Base-by-base conservation (phyloP, 257 asterid species). In the Handroanthus guayacan region DNA sequence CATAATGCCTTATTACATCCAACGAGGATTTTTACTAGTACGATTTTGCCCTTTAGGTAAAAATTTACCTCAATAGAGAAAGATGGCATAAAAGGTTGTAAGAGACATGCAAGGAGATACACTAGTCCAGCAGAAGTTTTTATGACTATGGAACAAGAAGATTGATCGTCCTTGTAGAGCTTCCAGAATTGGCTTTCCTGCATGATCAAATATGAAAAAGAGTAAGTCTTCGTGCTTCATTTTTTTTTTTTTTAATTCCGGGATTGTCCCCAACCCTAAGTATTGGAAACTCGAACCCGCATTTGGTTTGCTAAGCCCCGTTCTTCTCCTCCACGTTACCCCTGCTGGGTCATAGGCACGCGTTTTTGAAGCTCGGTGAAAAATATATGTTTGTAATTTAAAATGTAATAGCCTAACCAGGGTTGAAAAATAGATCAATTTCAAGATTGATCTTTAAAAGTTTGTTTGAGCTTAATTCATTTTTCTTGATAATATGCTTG, bases 1-100 rank as follows among this genome's bases (percentile, higher is more conserved):
- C 60, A 76, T 17, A 62, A 52, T 66, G 10, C 31, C 31, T 25
- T 25, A 25, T 25, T 25, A 25, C 31, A 25, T 25, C 31, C 31
- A 25, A 25, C 31, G 31, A 25, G 31, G 31, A 25, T 25, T 25
- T 25, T 25, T 25, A 25, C 31, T 25, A 25, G 31, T 1, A 25
- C 31, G 1, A 25, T 25, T 25, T 65, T 67, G 69, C 38, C 51
- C 16, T 11, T 5, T 62, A 55, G 12, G 48, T 44, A 77, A 38
- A 41, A 41, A 57, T 62, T 86, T 83, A 92, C 98, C 97, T 91
- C 97, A n/a, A 72, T 67, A 38, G 98, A 82, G 79, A 95, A 88
- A n/a, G 99, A 92, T 9, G 99, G 99, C 90, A 95, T 95, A 84
- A 87, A 95, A 65, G 99, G 99, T 79, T 92, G 97, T 75, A 95